Base-by-base conservation (phyloP, 176 grass and related monocot genomes). In the Oryza nivara region DNA sequence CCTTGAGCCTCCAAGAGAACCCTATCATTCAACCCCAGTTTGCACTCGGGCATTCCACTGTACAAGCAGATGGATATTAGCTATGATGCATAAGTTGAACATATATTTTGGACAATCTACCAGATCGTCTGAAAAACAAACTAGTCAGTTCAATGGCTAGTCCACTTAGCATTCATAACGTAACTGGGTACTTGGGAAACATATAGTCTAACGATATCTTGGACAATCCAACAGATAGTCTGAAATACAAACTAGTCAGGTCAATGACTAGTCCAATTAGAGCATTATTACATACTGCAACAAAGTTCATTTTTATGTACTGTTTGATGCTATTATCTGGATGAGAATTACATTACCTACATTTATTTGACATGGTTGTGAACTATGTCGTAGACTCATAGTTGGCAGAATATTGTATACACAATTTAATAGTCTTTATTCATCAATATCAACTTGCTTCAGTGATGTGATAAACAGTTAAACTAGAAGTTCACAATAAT, bases 11-110 rank as follows among this genome's bases (percentile, higher is more conserved):
- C 95, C 89, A 95, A 87, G 83, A 98, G 91, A 80, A 98, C 92
- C 61, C 92, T 92, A 70, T 98, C 95, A 63, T 98, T 98, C 82
- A 98, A 87, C 34, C 95, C 92, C 45, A 98, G 92, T 92, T 95
- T 98, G 81, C 95, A 98, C 87, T 95, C 95, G 0, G 95, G 95
- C 95, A 98, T 98, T 90, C 95, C 95, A 92, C 95, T 98, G 91
- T 84, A 58, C 48, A 71, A 56, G 28, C 58, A 20, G n/a, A 73
- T 46, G 36, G 6, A 65, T 65, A 22, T 74, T 15, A 83, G 81
- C n/a, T 73, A 35, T 74, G 56, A 48, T 46, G 7, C 28, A 74
- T 73, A 82, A 22, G 45, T 44, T 30, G 22, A 44, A 16, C 64
- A 7, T 65, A 73, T 15, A 73, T 34, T 49, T 73, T 64, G 19